Percentiles rank a stretch among this genome's conserved stretches.
phyloP scores from a whole-genome alignment of 768 basidiomycete genomes.

The Lentinula detonsa region DNA sequence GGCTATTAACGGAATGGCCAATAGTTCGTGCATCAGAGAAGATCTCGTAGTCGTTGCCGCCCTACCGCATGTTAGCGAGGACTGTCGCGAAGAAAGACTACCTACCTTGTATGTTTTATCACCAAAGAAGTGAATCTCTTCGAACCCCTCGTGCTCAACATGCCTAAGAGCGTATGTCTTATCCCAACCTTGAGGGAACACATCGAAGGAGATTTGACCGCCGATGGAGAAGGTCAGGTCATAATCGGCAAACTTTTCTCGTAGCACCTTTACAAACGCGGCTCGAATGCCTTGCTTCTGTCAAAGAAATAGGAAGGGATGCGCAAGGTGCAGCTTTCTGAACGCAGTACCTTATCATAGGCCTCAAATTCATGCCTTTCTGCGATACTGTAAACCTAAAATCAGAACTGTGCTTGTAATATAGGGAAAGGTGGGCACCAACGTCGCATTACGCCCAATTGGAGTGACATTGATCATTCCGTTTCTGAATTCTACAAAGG shows the following conservation, averaged over 20 bases:
- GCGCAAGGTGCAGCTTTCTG: neutral
- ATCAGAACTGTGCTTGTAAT: neutral
- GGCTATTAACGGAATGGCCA: slow-evolving; percentile 76
- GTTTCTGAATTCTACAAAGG: slow-evolving; percentile 93
- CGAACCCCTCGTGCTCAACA: slow-evolving; percentile 80
- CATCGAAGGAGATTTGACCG: slow-evolving; percentile 93
- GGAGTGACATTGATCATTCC: slow-evolving; percentile 99
- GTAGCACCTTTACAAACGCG: slow-evolving; percentile 69
- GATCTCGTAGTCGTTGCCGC: slow-evolving; percentile 96
- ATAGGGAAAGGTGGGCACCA: slow-evolving; percentile 19
- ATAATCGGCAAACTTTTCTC: slow-evolving; percentile 79
- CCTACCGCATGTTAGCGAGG: slow-evolving; percentile 35
- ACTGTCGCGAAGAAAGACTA: neutral
- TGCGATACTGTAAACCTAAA: slow-evolving; percentile 43
- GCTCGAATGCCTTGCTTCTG: slow-evolving; percentile 68
- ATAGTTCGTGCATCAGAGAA: slow-evolving; percentile 76
- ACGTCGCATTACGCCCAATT: slow-evolving; percentile 94
- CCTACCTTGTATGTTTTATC: slow-evolving; percentile 78
- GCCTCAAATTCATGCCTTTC: slow-evolving; percentile 77
- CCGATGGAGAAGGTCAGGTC: slow-evolving; percentile 89
- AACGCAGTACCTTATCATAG: slow-evolving; percentile 69
- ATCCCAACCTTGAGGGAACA: slow-evolving; percentile 93
- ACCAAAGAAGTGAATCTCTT: slow-evolving; percentile 97
- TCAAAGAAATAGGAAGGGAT: slow-evolving; percentile 4
- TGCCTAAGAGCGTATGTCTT: slow-evolving; percentile 87